Evolutionary conservation across 495 filamentous ascomycete species (phyloP).

Genomic region (Eremomyces bilateralis): DNA sequence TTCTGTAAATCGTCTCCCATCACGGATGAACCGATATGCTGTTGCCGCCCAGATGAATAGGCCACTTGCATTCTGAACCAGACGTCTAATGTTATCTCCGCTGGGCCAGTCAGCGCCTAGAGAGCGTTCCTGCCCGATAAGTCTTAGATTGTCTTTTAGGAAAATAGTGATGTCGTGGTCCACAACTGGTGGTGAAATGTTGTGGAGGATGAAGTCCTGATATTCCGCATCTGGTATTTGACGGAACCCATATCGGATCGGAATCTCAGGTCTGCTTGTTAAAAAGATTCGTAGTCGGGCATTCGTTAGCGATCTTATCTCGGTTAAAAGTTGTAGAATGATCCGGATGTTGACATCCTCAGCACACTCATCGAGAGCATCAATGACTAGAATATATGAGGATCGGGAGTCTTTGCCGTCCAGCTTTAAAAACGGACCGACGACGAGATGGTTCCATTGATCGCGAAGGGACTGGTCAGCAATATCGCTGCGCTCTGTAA

Average conservation of each 20-base stretch:
- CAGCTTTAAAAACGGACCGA: constrained; percentile 15
- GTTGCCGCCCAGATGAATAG: too few relatives aligned
- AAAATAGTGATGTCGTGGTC: constrained; percentile 9
- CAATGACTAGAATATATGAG: constrained; percentile 5
- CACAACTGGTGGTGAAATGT: constrained; percentile 8
- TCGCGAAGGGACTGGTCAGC: too few relatives aligned
- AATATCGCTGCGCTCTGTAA: too few relatives aligned
- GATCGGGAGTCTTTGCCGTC: not conserved
- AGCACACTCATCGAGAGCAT: too few relatives aligned
- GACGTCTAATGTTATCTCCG: not conserved
- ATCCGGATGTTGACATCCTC: constrained; percentile 9
- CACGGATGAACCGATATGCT: too few relatives aligned
- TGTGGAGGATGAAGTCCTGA: constrained; percentile 11
- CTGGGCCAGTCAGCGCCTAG: too few relatives aligned
- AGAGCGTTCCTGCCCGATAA: too few relatives aligned
- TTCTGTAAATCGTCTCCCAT: too few relatives aligned
- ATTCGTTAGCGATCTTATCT: constrained; percentile 3
- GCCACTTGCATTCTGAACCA: constrained; percentile 1
- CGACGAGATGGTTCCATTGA: constrained; percentile 26
- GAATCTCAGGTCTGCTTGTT: constrained; percentile 10
- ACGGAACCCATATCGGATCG: constrained; percentile 13
- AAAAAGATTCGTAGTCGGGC: not conserved
- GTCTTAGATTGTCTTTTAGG: too few relatives aligned
- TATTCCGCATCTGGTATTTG: constrained; percentile 5
- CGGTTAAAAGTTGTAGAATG: constrained; percentile 9